Percentiles rank a stretch among this genome's conserved stretches.
phyloP scores from a whole-genome alignment of 2,329 filamentous ascomycete species.

The Penicillium crustosum region DNA sequence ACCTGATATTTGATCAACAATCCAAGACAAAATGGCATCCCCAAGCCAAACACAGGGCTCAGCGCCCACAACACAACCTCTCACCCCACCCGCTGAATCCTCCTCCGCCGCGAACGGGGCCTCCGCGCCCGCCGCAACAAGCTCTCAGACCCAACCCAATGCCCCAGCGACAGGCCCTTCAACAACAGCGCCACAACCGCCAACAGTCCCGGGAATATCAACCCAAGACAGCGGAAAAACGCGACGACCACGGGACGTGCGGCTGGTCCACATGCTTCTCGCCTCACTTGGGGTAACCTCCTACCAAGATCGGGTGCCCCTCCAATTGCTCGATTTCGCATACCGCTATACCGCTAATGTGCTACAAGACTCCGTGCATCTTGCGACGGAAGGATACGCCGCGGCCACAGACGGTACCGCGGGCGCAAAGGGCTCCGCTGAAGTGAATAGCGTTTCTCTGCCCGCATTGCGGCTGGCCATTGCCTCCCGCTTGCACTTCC shows the following conservation, averaged over 20 bases:
- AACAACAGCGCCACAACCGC: constrained; percentile 31
- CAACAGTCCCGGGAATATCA: constrained; percentile 45
- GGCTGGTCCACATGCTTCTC: constrained; percentile 53
- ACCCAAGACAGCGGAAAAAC: constrained; percentile 49
- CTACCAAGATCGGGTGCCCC: constrained; percentile 54
- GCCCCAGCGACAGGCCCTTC: constrained; percentile 22
- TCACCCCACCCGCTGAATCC: constrained; percentile 47
- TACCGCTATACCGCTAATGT: constrained; percentile 56
- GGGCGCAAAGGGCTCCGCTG: constrained; percentile 40
- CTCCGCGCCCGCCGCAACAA: constrained; percentile 22
- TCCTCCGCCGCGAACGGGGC: constrained; percentile 23
- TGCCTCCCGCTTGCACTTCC: constrained; percentile 58
- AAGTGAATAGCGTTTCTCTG: constrained; percentile 55
- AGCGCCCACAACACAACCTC: constrained; percentile 37
- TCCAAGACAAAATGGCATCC: constrained; percentile 33
- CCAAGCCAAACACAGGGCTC: constrained; percentile 35
- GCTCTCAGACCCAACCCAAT: constrained; percentile 17
- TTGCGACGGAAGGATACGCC: constrained; percentile 52
- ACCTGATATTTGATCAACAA: not conserved
- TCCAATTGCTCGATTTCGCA: constrained; percentile 54
- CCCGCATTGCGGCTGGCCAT: constrained; percentile 62
- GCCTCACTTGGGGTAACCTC: constrained; percentile 50
- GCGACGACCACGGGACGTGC: constrained; percentile 50
- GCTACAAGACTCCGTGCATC: constrained; percentile 53
- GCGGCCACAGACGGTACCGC: constrained; percentile 36